Conservation (phyloP, 2,329 filamentous ascomycete genomes). For the Trichoderma cornu-damae region DNA sequence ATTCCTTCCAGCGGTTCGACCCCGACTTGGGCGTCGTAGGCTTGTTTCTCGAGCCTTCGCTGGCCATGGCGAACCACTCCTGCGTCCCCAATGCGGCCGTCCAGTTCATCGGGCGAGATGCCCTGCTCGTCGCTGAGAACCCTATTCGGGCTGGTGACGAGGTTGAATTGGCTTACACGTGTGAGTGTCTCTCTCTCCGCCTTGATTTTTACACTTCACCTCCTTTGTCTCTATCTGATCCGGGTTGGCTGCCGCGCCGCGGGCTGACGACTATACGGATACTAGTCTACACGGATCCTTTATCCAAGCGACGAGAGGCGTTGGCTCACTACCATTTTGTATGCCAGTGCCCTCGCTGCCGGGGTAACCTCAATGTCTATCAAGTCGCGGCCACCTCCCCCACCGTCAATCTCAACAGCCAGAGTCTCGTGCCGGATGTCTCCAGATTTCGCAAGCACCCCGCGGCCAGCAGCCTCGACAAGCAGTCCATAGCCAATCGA, state of each 20-base stretch:
- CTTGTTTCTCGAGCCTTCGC: constrained; percentile 50
- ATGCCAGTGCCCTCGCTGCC: constrained; percentile 48
- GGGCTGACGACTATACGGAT: neutral
- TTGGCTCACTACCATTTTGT: constrained; percentile 49
- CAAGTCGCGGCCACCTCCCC: constrained; percentile 40
- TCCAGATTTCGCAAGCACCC: constrained; percentile 28
- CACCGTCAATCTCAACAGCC: constrained; percentile 39
- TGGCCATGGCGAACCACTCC: constrained; percentile 59
- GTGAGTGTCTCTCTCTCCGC: constrained; percentile 32
- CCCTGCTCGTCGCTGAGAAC: constrained; percentile 46
- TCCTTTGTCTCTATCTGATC: neutral
- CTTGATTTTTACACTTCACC: neutral
- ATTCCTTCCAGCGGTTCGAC: constrained; percentile 55
- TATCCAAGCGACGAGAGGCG: constrained; percentile 38
- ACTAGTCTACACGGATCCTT: constrained; percentile 46
- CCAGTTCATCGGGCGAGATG: constrained; percentile 48
- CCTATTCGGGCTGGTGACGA: constrained; percentile 50
- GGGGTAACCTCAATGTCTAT: constrained; percentile 49
- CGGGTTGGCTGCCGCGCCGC: too few species aligned
- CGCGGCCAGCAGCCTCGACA: constrained; percentile 23
- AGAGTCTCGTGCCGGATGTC: constrained; percentile 42
- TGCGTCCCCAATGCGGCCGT: constrained; percentile 57
- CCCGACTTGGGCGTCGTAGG: constrained; percentile 48
- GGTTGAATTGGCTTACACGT: constrained; percentile 58
- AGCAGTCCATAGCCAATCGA: constrained; percentile 20